phyloP scores from a whole-genome alignment of 345 rosid species.

The Limnanthes douglasii region DNA sequence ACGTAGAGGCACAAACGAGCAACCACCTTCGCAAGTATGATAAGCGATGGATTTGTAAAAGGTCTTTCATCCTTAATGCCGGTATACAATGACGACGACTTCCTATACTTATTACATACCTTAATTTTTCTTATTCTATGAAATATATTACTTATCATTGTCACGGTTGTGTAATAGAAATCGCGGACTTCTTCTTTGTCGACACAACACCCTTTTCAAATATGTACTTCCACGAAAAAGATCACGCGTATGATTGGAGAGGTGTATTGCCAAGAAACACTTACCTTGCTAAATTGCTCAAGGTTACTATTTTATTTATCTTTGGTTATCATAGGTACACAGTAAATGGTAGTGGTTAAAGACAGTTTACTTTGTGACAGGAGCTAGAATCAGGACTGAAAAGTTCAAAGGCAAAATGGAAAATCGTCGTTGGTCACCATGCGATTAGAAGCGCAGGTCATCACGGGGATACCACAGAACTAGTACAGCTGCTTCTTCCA shows the following conservation, averaged over 20 bases:
- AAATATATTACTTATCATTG: background rate
- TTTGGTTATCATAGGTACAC: background rate
- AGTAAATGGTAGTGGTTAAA: slow-evolving; percentile 17
- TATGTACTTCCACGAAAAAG: slow-evolving; percentile 29
- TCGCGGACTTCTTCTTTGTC: slow-evolving; percentile 42
- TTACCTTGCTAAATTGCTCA: slow-evolving; percentile 28
- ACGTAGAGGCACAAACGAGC: slow-evolving; percentile 36
- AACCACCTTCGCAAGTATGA: slow-evolving; percentile 22
- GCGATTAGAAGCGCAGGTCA: slow-evolving; percentile 56
- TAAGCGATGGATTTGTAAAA: slow-evolving; percentile 35
- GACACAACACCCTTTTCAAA: slow-evolving; percentile 59
- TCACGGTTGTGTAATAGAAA: slow-evolving; percentile 12
- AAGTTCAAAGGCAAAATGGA: slow-evolving; percentile 48
- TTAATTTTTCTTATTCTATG: background rate
- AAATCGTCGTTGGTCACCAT: slow-evolving; percentile 74
- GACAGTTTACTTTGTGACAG: slow-evolving; percentile 5
- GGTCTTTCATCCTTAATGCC: slow-evolving; percentile 29
- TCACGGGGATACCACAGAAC: slow-evolving; percentile 50
- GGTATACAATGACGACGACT: slow-evolving; percentile 9
- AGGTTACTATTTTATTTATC: slow-evolving; percentile 12
- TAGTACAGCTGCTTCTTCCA: slow-evolving; percentile 32
- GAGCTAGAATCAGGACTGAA: slow-evolving; percentile 26
- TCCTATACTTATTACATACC: background rate
- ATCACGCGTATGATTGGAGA: slow-evolving; percentile 45
- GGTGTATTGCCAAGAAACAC: slow-evolving; percentile 28